Conservation (phyloP, 192 early-diverging fungal genomes). For the Dimargaris cristalligena region DNA sequence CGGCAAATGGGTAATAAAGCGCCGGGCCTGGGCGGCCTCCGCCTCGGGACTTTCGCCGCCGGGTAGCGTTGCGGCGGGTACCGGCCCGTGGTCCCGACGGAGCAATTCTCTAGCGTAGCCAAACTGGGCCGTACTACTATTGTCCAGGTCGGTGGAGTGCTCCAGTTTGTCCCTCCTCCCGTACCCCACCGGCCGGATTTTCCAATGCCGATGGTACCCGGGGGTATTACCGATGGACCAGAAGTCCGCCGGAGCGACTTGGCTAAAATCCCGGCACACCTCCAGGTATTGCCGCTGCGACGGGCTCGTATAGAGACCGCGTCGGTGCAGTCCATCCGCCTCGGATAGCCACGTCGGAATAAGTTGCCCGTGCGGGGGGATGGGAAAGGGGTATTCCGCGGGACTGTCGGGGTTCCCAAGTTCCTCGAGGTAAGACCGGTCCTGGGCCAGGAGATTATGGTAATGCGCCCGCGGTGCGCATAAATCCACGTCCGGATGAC, state of each 20-base stretch:
- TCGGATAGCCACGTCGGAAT: not conserved
- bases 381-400: no score
- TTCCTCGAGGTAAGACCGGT: no score
- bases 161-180: no score
- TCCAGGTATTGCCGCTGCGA: not conserved
- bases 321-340: constrained; percentile 2
- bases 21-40: not conserved
- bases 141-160: not conserved
- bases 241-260: not conserved
- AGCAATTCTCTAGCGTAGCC: not conserved
- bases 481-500: not conserved
- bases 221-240: not conserved
- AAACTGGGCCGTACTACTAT: not conserved
- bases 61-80: not conserved
- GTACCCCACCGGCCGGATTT: not conserved
- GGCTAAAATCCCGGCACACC: not conserved
- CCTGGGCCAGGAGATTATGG: not conserved
- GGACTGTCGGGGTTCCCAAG: not conserved
- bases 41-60: not conserved
- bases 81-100: not conserved
- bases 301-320: not conserved
- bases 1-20: not conserved
- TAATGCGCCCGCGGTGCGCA: not conserved
- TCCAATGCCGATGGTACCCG: not conserved
- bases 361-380: not conserved